Percentiles rank a stretch among this genome's conserved stretches.
Evolutionary conservation across 2,329 filamentous ascomycete species (phyloP).

Genomic region (Mariannaea sp.): DNA sequence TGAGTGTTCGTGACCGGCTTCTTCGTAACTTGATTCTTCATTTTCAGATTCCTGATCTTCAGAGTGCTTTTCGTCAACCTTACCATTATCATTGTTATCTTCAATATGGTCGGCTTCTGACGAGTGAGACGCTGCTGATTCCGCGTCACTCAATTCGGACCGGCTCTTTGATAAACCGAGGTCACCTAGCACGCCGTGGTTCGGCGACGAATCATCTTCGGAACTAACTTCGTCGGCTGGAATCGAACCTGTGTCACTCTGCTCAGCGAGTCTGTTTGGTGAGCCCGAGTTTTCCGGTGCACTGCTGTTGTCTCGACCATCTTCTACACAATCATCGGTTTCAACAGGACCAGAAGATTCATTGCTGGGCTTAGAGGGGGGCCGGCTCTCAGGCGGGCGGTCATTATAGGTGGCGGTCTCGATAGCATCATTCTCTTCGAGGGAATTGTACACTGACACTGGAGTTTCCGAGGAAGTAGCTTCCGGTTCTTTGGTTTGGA

Average conservation of each 20-base stretch:
- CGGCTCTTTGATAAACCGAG: too few relatives aligned
- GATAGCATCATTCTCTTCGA: not conserved
- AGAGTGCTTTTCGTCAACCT: not conserved
- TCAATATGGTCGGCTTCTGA: not conserved
- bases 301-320: too few relatives aligned
- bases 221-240: not conserved
- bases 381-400: not conserved
- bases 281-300: too few relatives aligned
- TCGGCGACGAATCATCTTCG: not conserved
- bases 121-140: not conserved
- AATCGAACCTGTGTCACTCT: not conserved
- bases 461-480: too few relatives aligned
- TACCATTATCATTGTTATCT: not conserved
- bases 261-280: not conserved
- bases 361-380: not conserved
- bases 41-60: not conserved
- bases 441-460: not conserved
- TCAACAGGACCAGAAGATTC: not conserved
- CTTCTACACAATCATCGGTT: not conserved
- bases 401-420: not conserved
- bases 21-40: not conserved
- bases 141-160: not conserved
- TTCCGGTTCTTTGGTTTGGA: too few relatives aligned
- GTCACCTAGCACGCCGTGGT: too few relatives aligned
- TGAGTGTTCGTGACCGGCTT: not conserved